Evolutionary conservation across 257 asterid genomes (phyloP).

Genomic region (Solanum bulbocastanum): DNA sequence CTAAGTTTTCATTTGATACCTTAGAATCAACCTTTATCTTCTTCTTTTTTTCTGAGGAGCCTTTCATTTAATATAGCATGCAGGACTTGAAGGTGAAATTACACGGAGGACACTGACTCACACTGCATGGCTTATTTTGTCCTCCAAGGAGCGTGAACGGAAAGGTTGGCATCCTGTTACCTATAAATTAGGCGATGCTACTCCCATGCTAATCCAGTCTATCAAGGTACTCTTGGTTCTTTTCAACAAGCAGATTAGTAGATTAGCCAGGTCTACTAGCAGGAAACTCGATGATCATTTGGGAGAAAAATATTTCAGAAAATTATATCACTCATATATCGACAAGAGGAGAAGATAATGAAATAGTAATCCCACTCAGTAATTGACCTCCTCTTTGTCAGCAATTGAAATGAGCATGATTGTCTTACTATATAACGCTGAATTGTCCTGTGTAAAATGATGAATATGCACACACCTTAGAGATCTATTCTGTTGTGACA

Average conservation of each 20-base stretch:
- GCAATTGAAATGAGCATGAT: neutral
- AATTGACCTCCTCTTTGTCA: neutral
- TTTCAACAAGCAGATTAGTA: neutral
- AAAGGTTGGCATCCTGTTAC: constrained; percentile 98
- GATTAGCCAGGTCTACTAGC: neutral
- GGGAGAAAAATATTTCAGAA: neutral
- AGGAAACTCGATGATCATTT: neutral
- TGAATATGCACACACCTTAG: neutral
- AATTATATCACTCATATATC: neutral
- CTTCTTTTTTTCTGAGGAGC: neutral
- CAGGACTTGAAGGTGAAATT: constrained; percentile 64
- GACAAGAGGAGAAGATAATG: neutral
- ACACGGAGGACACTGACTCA: constrained; percentile 86
- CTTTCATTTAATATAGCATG: constrained; percentile 37
- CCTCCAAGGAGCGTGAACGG: constrained; percentile 58
- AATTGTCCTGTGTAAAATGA: neutral
- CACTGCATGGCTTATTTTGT: constrained; percentile 78
- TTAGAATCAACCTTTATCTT: neutral
- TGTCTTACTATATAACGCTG: neutral
- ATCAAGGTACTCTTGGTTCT: constrained; percentile 51
- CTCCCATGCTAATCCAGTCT: constrained; percentile 59
- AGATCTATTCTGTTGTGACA: constrained; percentile 8
- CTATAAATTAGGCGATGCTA: constrained; percentile 84
- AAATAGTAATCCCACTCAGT: neutral
- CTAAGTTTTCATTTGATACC: neutral